phyloP scores from a whole-genome alignment of 1,284 basidiomycete species.

The Chondrostereum purpureum region DNA sequence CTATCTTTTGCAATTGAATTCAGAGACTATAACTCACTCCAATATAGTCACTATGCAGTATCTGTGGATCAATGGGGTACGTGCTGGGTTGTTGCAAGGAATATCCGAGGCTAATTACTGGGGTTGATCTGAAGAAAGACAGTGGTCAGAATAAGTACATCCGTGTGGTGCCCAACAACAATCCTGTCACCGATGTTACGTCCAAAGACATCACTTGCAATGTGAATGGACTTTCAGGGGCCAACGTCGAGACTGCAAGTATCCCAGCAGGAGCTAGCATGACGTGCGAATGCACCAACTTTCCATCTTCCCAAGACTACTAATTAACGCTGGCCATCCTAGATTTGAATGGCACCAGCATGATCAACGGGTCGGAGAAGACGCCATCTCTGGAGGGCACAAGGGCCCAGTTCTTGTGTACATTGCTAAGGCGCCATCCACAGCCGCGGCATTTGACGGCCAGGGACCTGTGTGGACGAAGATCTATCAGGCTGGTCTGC shows the following conservation, averaged over 20 bases:
- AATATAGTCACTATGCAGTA: slow-evolving; percentile 43
- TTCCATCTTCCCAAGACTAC: not conserved
- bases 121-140: slow-evolving; percentile 26
- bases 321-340: slow-evolving; percentile 14
- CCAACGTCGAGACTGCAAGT: slow-evolving; percentile 29
- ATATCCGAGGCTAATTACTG: not conserved
- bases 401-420: slow-evolving; percentile 46
- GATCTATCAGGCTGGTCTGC: slow-evolving; percentile 43
- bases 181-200: slow-evolving; percentile 46
- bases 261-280: slow-evolving; percentile 38
- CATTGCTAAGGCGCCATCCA: slow-evolving; percentile 42
- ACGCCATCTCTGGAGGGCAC: slow-evolving; percentile 45
- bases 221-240: slow-evolving; percentile 38
- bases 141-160: slow-evolving; percentile 37
- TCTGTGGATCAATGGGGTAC: slow-evolving; percentile 39
- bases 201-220: slow-evolving; percentile 45
- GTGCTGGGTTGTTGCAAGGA: slow-evolving; percentile 3
- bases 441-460: slow-evolving; percentile 37
- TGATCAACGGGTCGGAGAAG: slow-evolving; percentile 45
- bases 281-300: slow-evolving; percentile 20
- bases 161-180: slow-evolving; percentile 46
- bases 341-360: slow-evolving; percentile 44
- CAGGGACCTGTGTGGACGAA: slow-evolving; percentile 48
- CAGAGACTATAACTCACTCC: not conserved
- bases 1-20: not conserved